Percentiles rank a stretch among this genome's conserved stretches.
phyloP scores from a whole-genome alignment of 805 yeast genomes.

The Pichia californica region DNA sequence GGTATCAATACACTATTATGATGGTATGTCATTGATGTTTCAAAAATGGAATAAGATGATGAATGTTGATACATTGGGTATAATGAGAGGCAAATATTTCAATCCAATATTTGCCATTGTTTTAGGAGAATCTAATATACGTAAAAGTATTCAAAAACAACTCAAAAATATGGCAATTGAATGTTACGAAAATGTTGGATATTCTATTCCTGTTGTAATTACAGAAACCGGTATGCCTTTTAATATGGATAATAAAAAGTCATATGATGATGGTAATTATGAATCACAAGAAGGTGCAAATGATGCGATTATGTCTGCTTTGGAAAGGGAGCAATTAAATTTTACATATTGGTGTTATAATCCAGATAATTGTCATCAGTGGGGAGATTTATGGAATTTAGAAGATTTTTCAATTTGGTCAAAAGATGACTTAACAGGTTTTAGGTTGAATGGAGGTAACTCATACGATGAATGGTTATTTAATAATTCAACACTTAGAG shows the following conservation, averaged over 20 bases:
- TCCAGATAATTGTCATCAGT: constrained; percentile 61
- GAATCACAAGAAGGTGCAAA: constrained; percentile 71
- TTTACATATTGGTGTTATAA: constrained; percentile 87
- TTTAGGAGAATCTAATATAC: constrained; percentile 72
- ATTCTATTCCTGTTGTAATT: constrained; percentile 62
- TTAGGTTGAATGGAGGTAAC: not conserved
- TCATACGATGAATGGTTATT: constrained; percentile 13
- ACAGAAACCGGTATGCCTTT: constrained; percentile 98
- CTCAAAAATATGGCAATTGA: constrained; percentile 61
- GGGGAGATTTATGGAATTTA: constrained; percentile 92
- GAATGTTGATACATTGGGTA: constrained; percentile 86
- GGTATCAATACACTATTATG: constrained; percentile 87
- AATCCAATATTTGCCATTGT: constrained; percentile 73
- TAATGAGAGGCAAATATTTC: constrained; percentile 68
- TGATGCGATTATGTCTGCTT: constrained; percentile 74
- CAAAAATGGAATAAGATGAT: constrained; percentile 78
- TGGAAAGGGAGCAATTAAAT: constrained; percentile 66
- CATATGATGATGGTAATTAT: constrained; percentile 63
- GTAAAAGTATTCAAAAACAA: constrained; percentile 67
- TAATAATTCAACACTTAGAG: no score
- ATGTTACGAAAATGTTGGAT: constrained; percentile 55
- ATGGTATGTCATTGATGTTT: constrained; percentile 89
- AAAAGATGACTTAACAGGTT: constrained; percentile 40
- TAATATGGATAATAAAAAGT: constrained; percentile 80
- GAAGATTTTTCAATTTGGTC: constrained; percentile 92